Percentiles rank a stretch among this genome's conserved stretches.
Evolutionary conservation across 2,329 filamentous ascomycete genomes (phyloP).

Genomic region (Leptographium wingfieldii): DNA sequence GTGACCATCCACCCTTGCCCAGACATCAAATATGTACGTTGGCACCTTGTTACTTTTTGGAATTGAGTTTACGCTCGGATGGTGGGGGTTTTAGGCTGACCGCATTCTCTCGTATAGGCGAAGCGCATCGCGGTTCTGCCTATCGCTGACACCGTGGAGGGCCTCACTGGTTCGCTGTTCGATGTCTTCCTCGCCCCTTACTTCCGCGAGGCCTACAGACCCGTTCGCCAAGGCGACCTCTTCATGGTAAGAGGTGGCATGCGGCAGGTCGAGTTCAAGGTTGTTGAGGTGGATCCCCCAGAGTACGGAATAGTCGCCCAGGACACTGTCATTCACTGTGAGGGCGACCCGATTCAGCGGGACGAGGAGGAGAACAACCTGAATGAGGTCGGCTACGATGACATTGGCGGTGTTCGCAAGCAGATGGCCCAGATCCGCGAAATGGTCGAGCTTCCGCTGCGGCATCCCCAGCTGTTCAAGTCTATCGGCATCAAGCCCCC

Average conservation of each 20-base stretch:
- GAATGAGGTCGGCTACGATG: conserved; percentile 97
- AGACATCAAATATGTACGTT: conserved; percentile 91
- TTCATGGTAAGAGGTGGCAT: conserved; percentile 97
- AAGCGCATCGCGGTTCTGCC: conserved; percentile 98
- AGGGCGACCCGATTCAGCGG: conserved; percentile 89
- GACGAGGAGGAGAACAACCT: conserved; percentile 99
- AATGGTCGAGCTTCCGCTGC: conserved; percentile 90
- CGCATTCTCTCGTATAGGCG: conserved; percentile 43
- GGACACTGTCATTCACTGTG: conserved; percentile 97
- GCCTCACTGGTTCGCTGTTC: conserved; percentile 93
- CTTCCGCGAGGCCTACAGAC: conserved; percentile 97
- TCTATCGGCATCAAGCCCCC: conserved; percentile 99
- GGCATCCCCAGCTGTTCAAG: conserved; percentile 98
- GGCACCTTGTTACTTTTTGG: neutral
- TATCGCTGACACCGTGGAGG: conserved; percentile 96
- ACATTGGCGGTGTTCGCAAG: conserved; percentile 98
- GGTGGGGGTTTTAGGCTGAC: conserved; percentile 13
- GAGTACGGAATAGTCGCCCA: conserved; percentile 98
- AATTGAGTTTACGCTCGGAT: conserved; percentile 4
- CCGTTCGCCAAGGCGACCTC: conserved; percentile 90
- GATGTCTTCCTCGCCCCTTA: conserved; percentile 98
- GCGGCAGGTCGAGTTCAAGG: conserved; percentile 99
- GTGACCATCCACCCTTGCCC: conserved; percentile 96
- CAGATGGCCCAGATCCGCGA: conserved; percentile 99
- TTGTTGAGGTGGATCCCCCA: conserved; percentile 94